Evolutionary conservation across 163 green algal species (phyloP).

Genomic region (Botryococcus braunii): DNA sequence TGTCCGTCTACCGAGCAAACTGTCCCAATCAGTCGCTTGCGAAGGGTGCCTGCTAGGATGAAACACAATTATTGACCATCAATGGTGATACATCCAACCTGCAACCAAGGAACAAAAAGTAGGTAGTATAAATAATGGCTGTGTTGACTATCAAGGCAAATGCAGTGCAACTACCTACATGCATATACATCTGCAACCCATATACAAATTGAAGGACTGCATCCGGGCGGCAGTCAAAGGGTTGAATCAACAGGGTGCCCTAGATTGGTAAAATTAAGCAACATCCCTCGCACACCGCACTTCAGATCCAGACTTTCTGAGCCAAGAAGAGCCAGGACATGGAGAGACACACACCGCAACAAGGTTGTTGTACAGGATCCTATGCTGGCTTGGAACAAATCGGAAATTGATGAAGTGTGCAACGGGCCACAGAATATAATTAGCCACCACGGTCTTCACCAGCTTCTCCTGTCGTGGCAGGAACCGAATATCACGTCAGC

Average conservation of each 20-base stretch:
- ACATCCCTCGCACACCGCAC: not conserved
- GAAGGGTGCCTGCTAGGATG: not conserved
- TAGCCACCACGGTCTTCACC: conserved; percentile 36
- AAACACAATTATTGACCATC: not conserved
- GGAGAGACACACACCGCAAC: conserved; percentile 13
- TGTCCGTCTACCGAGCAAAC: not conserved
- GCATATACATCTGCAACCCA: not conserved
- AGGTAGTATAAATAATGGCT: too few species aligned
- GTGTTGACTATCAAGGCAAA: too few species aligned
- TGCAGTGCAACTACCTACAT: not conserved
- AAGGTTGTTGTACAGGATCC: conserved; percentile 46
- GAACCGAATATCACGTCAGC: too few species aligned
- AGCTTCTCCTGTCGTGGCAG: conserved; percentile 32
- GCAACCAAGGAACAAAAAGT: not conserved
- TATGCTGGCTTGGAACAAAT: conserved; percentile 47
- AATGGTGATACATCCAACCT: too few species aligned
- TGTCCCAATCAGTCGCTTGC: not conserved
- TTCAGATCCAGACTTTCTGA: not conserved
- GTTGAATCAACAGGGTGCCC: not conserved
- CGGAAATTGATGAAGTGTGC: conserved; percentile 72
- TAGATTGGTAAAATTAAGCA: not conserved
- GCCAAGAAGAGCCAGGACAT: not conserved
- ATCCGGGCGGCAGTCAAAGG: not conserved
- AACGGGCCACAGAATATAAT: conserved; percentile 58
- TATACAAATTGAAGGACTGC: not conserved